Base-by-base conservation (phyloP, 1,284 basidiomycete species). In the Cryptococcus sp. region DNA sequence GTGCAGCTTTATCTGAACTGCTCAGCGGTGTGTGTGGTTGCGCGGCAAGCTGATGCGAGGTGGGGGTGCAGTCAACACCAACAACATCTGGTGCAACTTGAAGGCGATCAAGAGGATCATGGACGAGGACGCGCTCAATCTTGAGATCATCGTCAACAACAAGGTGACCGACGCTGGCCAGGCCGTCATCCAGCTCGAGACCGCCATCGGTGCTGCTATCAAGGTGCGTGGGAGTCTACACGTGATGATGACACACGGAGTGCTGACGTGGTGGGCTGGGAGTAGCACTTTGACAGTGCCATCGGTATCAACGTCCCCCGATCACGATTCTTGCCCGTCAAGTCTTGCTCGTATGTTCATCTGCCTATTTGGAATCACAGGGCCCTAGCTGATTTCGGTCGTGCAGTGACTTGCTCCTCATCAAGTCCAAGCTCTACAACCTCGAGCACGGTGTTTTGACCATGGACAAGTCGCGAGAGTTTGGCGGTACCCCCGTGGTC, bases 291-390 rank as follows among this genome's bases (percentile, higher is more conserved):
- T 57, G 65, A 70, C 64, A 75, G 88, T 70, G 93, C 89, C 8
- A 92, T 94, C 76, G 96, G 96, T 66, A 89, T 98, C 80, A 98
- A 98, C 79, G 96, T 98, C 21, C 94, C 96, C 53, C 89, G 96
- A 62, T 88, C 86, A 65, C 90, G 96, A 58, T 98, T 99, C 90
- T 82, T 98, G 75, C 95, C 96, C 60, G 96, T 79, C 68, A 79
- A 80, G 83, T 87, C 85, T 62, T 91, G 88, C 78, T 92, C 89
- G 66, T 70, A 37, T 65, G 68, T 68, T 5, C 7, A 9, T 2
- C n/a, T 4, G 1, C 35, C 45, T 23, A 8, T 72, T 80, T 93
- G 67, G 82, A 94, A 39, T 39, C 24, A 13, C 6, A 81, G 94
- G 63, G 92, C 94, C 82, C 94, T 90, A 79, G 88, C 86, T 66